Evolutionary conservation across 768 basidiomycete genomes (phyloP), one percentile per base, ranked within the genome.

Genomic region (Xerocomus brunneocitrinus): DNA sequence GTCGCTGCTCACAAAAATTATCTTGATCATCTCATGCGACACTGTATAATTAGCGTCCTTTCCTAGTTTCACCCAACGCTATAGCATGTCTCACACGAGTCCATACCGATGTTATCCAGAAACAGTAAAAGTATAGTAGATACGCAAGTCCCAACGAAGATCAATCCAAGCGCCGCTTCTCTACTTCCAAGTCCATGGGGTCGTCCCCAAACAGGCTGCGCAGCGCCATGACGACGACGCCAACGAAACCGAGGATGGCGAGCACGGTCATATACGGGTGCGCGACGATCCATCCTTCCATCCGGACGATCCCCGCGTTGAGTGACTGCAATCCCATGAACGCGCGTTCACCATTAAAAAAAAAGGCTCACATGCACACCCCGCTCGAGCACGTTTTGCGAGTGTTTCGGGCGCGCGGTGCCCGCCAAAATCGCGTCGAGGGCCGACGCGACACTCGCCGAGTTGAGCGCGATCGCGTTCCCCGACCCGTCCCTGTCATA

Each of bases 381-480:
- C 19, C 19, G 19, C 19, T 19, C 19, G 19, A 19, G 19, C 19
- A 19, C 19, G 19, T 19, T 19, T 19, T 19, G 19, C 19, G 90
- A 91, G 53, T 89, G 71, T 60, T 80, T 84, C 58, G 76, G 75
- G 5, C 60, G 40, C 0, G 84, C 65, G 2, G 72, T 73, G 0
- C 81, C 82, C 28, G 72, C 69, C 0, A 80, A 74, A 8, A 85
- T 80, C 14, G 80, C 84, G 39, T 91, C 85, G 6, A 95, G 74
- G 3, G 88, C 79, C 1, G 83, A 79, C 48, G 89, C 85, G 34
- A 95, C 72, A 55, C 79, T 79, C 8, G 70, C 59, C 0, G 73
- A 69, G 8, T 82, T 79, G 30, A 95, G 72, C 47, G 76, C 64
- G 60, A 95, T 78, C 8, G 69, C 69, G 13, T 73, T 70, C 19